Percentiles rank a stretch among this genome's conserved stretches.
phyloP scores from a whole-genome alignment of 2,329 filamentous ascomycete genomes.

The Thielaviopsis populi region DNA sequence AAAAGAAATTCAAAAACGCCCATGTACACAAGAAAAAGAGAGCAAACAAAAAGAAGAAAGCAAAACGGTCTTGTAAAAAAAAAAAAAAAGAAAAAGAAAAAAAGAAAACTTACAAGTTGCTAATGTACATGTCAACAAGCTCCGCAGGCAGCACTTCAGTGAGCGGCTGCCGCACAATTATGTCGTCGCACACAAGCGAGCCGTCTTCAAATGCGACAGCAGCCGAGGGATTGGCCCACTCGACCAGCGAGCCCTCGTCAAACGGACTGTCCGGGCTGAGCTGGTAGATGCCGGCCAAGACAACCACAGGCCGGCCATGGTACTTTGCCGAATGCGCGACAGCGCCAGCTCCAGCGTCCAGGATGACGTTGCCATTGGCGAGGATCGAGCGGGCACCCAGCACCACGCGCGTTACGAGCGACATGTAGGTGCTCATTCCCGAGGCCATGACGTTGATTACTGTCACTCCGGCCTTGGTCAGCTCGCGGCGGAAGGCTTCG shows the following conservation, averaged over 20 bases:
- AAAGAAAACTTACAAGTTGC: slow-evolving; percentile 45
- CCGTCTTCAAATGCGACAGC: slow-evolving; percentile 69
- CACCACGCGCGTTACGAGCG: slow-evolving; percentile 87
- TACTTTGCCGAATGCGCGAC: slow-evolving; percentile 75
- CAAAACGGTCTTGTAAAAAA: background rate
- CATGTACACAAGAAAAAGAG: no score
- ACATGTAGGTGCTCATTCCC: slow-evolving; percentile 85
- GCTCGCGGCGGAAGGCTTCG: slow-evolving; percentile 55
- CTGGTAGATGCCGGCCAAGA: slow-evolving; percentile 84
- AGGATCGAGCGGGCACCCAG: slow-evolving; percentile 76
- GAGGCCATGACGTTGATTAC: slow-evolving; percentile 75
- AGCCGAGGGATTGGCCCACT: slow-evolving; percentile 68
- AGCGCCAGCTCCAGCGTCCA: slow-evolving; percentile 66
- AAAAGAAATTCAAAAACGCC: slow-evolving; percentile 29
- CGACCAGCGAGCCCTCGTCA: slow-evolving; percentile 65
- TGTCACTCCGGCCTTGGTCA: slow-evolving; percentile 61
- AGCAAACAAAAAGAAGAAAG: background rate
- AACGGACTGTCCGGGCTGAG: slow-evolving; percentile 81
- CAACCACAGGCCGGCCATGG: slow-evolving; percentile 71
- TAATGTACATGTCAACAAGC: slow-evolving; percentile 67
- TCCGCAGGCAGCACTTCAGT: slow-evolving; percentile 72
- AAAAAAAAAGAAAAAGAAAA: slow-evolving; percentile 4
- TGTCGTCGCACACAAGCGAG: slow-evolving; percentile 56
- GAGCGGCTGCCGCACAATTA: slow-evolving; percentile 58
- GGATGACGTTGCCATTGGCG: slow-evolving; percentile 73